Conservation (phyloP, 257 asterid genomes). For the Ilex aquifolium region DNA sequence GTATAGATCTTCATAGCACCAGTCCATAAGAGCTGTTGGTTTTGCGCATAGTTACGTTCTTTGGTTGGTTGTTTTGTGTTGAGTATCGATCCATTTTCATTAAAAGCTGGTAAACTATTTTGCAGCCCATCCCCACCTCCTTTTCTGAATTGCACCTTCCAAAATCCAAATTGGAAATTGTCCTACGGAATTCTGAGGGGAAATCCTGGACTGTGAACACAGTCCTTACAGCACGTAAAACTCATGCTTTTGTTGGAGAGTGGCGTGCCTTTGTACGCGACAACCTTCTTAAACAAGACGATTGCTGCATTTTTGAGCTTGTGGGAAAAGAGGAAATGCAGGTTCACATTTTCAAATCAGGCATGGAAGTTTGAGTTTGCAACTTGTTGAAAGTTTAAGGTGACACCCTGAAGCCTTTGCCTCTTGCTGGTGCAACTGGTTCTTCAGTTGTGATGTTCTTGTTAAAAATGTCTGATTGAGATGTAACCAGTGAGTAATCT, state of each 20-base stretch:
- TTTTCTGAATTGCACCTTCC: not conserved
- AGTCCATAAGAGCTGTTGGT: not conserved
- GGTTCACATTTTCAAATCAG: not conserved
- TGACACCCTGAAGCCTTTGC: no score
- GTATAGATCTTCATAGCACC: no score
- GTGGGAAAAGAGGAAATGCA: not conserved
- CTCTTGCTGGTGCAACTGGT: no score
- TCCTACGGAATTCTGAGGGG: not conserved
- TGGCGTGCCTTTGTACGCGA: not conserved
- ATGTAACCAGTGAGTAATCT: no score
- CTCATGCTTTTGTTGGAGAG: not conserved
- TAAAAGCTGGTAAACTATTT: not conserved
- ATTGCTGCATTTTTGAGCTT: not conserved
- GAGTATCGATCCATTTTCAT: not conserved
- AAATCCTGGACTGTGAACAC: not conserved
- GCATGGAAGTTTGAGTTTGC: no score
- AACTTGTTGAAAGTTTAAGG: no score
- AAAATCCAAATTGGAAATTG: not conserved
- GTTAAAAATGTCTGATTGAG: no score
- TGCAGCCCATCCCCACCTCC: not conserved
- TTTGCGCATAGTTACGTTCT: not conserved
- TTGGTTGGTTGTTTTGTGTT: not conserved
- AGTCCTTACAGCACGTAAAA: not conserved
- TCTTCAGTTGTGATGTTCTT: no score
- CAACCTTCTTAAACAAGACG: not conserved